Evolutionary conservation across 345 rosid genomes (phyloP).

Genomic region (Linum usitatissimum): DNA sequence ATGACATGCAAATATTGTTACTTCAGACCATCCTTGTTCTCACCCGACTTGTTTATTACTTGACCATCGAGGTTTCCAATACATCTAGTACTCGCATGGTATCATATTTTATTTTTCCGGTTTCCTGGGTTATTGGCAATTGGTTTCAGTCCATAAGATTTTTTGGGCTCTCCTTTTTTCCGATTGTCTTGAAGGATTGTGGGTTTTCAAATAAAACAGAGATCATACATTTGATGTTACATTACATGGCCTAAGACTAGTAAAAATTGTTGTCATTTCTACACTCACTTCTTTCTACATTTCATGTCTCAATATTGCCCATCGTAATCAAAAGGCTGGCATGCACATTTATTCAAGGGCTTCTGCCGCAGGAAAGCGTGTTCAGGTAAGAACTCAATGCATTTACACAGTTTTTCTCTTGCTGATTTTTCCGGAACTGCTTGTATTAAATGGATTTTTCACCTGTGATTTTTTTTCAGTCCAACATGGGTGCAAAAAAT

Average conservation of each 20-base stretch:
- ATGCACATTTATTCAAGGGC: slow-evolving; percentile 93
- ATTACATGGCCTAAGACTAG: not conserved
- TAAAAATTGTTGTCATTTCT: not conserved
- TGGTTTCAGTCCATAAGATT: not conserved
- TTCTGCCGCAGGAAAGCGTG: slow-evolving; percentile 89
- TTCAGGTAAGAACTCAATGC: slow-evolving; percentile 47
- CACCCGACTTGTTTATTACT: not conserved
- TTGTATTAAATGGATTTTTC: slow-evolving; percentile 14
- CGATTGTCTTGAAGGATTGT: not conserved
- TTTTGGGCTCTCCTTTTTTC: not conserved
- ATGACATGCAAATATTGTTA: not conserved
- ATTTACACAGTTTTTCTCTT: not conserved
- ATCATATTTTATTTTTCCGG: not conserved
- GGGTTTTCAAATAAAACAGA: not conserved
- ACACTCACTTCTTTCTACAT: not conserved
- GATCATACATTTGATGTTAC: not conserved
- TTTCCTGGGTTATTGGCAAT: not conserved
- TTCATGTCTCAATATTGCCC: not conserved
- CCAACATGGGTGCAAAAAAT: slow-evolving; percentile 98
- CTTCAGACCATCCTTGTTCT: not conserved
- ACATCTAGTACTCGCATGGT: not conserved
- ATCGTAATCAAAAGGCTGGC: slow-evolving; percentile 52
- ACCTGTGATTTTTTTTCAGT: slow-evolving; percentile 35
- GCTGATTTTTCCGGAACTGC: not conserved
- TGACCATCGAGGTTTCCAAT: not conserved